These are phyloP conservation scores for Phanerodontia chrysosporium DNA, from an alignment of 768 basidiomycete species.

Conservation along the genomic window DNA sequence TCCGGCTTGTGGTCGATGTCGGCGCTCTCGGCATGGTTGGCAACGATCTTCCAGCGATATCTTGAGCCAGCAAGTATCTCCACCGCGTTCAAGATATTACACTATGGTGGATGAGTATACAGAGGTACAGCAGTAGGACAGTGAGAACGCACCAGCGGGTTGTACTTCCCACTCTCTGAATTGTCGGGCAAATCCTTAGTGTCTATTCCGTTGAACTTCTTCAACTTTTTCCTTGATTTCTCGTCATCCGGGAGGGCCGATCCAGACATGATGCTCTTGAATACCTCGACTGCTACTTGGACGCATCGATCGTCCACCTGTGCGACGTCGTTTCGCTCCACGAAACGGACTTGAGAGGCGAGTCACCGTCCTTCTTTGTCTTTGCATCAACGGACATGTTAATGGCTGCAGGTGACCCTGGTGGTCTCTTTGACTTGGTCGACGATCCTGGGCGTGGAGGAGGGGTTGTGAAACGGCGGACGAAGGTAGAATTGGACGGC, in stretches of 20 bases:
- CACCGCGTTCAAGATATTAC: not conserved
- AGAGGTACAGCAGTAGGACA: not conserved
- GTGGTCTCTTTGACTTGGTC: not conserved
- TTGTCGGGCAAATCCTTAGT: not conserved
- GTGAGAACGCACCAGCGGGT: not conserved
- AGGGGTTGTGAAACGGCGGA: not conserved
- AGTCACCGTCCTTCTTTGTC: not conserved
- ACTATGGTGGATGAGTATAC: not conserved
- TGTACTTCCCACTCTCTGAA: not conserved
- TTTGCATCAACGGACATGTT: not conserved
- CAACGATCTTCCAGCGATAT: not conserved
- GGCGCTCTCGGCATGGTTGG: not conserved
- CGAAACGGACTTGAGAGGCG: not conserved
- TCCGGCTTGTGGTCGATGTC: not conserved
- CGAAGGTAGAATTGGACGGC: too few species aligned
- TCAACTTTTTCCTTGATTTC: not conserved
- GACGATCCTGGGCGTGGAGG: not conserved
- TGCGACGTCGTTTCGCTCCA: not conserved
- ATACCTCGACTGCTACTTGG: not conserved
- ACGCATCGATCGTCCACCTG: not conserved
- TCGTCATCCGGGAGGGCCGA: too few species aligned
- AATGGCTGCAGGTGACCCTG: not conserved
- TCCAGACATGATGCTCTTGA: not conserved
- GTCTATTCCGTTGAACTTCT: not conserved
- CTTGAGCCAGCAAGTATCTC: not conserved